phyloP scores from a whole-genome alignment of 768 basidiomycete species.

The Phylloporus sp. region DNA sequence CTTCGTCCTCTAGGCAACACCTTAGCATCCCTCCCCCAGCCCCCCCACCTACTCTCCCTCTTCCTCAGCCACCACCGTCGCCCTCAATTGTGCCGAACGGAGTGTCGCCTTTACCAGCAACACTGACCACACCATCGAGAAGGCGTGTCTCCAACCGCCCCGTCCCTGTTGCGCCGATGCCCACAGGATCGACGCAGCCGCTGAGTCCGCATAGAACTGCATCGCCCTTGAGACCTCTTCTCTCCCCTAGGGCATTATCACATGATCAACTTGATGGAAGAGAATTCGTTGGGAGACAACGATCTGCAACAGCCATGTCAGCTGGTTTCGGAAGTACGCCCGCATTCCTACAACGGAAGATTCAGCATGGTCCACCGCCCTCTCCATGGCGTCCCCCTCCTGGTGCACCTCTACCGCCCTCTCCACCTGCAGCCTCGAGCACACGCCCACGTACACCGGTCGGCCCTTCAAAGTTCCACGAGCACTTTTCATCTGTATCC shows the following conservation, averaged over 20 bases:
- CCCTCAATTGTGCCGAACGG: constrained; percentile 4
- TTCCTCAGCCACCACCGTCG: constrained; percentile 27
- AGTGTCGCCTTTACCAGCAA: background rate
- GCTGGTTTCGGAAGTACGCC: constrained; percentile 13
- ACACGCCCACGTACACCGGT: constrained; percentile 11
- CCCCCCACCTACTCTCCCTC: constrained; percentile 30
- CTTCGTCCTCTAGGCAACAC: constrained; percentile 25
- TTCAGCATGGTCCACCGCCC: constrained; percentile 21
- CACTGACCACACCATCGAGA: constrained; percentile 4
- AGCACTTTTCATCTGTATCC: constrained; percentile 30
- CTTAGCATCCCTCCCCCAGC: constrained; percentile 27
- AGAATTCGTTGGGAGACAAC: constrained; percentile 12
- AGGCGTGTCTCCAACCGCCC: constrained; percentile 14
- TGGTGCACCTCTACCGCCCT: constrained; percentile 28
- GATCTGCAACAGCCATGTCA: constrained; percentile 7
- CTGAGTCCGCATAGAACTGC: constrained; percentile 11
- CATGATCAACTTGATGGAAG: constrained; percentile 9
- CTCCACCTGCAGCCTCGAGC: constrained; percentile 9
- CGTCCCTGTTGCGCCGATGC: constrained; percentile 12
- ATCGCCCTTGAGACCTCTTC: constrained; percentile 23
- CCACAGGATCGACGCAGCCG: constrained; percentile 10
- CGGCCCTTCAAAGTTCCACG: constrained; percentile 29
- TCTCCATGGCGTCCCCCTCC: constrained; percentile 29
- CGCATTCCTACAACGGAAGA: constrained; percentile 29
- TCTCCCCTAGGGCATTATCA: constrained; percentile 11